Percentiles rank a stretch among this genome's conserved stretches.
Evolutionary conservation across 2,329 filamentous ascomycete genomes (phyloP).

Genomic region (Hymenoscyphus fraxineus): DNA sequence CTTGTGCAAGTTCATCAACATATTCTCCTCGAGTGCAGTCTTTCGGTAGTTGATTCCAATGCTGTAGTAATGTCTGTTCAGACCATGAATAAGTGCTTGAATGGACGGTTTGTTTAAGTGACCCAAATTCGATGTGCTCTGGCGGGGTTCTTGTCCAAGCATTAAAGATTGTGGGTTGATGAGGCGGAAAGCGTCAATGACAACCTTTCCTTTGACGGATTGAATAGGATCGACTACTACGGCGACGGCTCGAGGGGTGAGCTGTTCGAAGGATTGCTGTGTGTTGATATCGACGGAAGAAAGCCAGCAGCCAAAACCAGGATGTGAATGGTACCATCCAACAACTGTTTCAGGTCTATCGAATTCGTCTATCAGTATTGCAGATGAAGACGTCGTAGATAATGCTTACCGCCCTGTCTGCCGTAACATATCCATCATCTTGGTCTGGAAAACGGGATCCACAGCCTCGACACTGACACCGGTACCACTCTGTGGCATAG

Average conservation of each 20-base stretch:
- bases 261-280: conserved; percentile 98
- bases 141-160: conserved; percentile 94
- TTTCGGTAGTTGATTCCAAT: conserved; percentile 98
- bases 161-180: conserved; percentile 98
- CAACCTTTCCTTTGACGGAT: conserved; percentile 98
- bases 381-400: conserved; percentile 9
- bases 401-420: conserved; percentile 80
- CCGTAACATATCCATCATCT: conserved; percentile 99
- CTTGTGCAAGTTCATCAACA: conserved; percentile 99
- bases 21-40: conserved; percentile 96
- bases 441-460: conserved; percentile 97
- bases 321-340: conserved; percentile 99
- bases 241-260: conserved; percentile 92
- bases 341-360: conserved; percentile 89
- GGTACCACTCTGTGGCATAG: conserved; percentile 98
- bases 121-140: conserved; percentile 95
- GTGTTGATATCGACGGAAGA: conserved; percentile 99
- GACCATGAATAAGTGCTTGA: conserved; percentile 93
- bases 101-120: conserved; percentile 99
- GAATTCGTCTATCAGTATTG: conserved; percentile 9
- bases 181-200: conserved; percentile 97
- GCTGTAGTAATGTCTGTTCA: conserved; percentile 98
- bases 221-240: conserved; percentile 98
- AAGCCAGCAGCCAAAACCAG: conserved; percentile 98
- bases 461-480: conserved; percentile 98